Evolutionary conservation across 805 yeast species (phyloP), one percentile per base, ranked within the genome.

Genomic region (Scheffersomyces lignosus): DNA sequence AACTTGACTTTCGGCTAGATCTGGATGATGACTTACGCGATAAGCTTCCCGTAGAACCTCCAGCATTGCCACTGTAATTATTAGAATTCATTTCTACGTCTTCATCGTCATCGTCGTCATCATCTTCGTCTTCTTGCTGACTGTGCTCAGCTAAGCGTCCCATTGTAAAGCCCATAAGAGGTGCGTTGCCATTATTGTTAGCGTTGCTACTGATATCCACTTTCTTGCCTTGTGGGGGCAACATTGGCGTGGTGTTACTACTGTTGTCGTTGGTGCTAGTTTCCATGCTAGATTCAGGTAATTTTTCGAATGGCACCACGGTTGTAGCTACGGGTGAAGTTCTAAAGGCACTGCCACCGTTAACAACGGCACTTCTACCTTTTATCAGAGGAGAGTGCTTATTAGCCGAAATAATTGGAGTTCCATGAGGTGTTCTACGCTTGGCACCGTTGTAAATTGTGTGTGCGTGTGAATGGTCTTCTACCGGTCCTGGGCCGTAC

Each of bases 141-240:
- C 38, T 35, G 15, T 60, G 70, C 37, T 66, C 71, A 1, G 71
- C 72, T 37, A 69, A 53, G 27, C 66, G 51, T 18, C 71, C 71
- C 73, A 70, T 68, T 8, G 75, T 70, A 44, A 70, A 70, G 4
- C 73, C 71, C 75, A 70, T 70, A 40, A 69, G 48, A 2, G 61
- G 52, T n/a, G 67, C 66, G 16, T 24, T 32, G 1, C 66, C 63
- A 3, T 48, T 32, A n/a, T 47, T 48, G 13, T 36, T 34, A 26
- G 43, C 31, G 29, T 37, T 34, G 18, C 40, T 38, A 32, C 46
- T 45, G 13, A 58, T 52, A 10, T 51, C 55, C 2, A 54, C 43
- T 33, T 58, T 58, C 27, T 56, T 62, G 22, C 58, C 58, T 37
- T 52, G 66, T 1, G 72, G 72, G 5, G 71, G 71, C 20, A 63